A percentile compares a stretch with the other conserved stretches of the same genome.
phyloP scores from a whole-genome alignment of 352 stramenopile genomes.

The Phytophthora vignae region DNA sequence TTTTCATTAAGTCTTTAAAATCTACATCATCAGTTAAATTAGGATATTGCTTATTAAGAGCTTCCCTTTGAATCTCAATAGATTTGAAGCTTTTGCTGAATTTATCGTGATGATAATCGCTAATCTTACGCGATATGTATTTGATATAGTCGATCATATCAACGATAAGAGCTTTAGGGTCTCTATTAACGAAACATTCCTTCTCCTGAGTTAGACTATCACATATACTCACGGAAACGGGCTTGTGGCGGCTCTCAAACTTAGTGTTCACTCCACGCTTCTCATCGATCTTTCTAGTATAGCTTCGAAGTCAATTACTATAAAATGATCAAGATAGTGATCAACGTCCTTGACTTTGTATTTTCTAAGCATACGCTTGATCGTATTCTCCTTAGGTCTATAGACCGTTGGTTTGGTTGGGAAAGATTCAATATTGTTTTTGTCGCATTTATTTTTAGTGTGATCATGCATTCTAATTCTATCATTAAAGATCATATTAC shows the following conservation, averaged over 20 bases:
- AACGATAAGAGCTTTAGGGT: background rate
- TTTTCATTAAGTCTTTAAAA: no score
- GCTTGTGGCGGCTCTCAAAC: background rate
- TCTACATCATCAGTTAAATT: no score
- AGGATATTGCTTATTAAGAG: no score
- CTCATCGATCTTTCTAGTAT: background rate
- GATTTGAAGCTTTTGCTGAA: background rate
- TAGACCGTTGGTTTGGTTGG: conserved; percentile 12
- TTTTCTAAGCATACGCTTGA: background rate
- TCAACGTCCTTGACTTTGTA: conserved; percentile 14
- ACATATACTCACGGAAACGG: background rate
- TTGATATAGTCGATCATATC: conserved; percentile 9
- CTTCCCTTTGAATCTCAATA: no score
- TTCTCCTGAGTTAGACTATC: conserved; percentile 12
- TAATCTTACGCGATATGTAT: background rate
- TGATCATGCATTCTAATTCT: conserved; percentile 22
- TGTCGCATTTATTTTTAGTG: conserved; percentile 31
- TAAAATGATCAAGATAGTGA: conserved; percentile 33
- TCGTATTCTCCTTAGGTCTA: conserved; percentile 1
- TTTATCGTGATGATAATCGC: background rate
- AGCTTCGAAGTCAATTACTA: conserved; percentile 23
- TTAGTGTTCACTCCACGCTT: background rate
- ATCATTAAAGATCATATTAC: conserved; percentile 22
- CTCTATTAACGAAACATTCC: conserved; percentile 6
- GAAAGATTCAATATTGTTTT: conserved; percentile 26